These are phyloP conservation scores for Penicillium glabrum DNA, from an alignment of 2,329 filamentous ascomycete species.

Conservation along the genomic window DNA sequence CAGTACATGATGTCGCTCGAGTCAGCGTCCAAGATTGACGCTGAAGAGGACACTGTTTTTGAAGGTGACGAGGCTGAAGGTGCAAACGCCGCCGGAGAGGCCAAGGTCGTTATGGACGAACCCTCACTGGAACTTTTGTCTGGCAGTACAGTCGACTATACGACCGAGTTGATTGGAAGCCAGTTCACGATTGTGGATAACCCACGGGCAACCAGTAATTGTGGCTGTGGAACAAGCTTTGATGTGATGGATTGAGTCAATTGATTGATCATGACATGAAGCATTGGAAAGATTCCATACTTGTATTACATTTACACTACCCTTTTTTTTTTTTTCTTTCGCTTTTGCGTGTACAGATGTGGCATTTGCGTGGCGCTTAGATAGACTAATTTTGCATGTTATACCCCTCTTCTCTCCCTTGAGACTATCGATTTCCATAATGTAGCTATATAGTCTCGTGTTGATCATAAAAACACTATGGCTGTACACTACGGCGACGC, in stretches of 20 bases:
- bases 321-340: background rate
- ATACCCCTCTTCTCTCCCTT: conserved; percentile 24
- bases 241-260: conserved; percentile 10
- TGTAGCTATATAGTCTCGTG: background rate
- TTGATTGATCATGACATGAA: background rate
- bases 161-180: conserved; percentile 88
- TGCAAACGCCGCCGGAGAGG: conserved; percentile 46
- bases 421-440: background rate
- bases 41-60: conserved; percentile 86
- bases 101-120: conserved; percentile 88
- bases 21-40: conserved; percentile 53
- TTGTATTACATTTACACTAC: background rate
- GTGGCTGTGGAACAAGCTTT: conserved; percentile 96
- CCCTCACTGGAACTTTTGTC: conserved; percentile 84
- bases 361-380: conserved; percentile 11
- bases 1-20: conserved; percentile 93
- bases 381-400: conserved; percentile 25
- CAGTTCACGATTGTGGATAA: conserved; percentile 98
- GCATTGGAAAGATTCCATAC: background rate
- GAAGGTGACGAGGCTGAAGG: conserved; percentile 58
- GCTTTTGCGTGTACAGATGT: conserved; percentile 18
- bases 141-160: conserved; percentile 95
- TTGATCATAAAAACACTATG: background rate
- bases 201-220: conserved; percentile 86
- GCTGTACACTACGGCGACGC: background rate